Percentiles rank a stretch among this genome's conserved stretches.
These are phyloP conservation scores for Fusarium sp. DNA, from an alignment of 2,329 filamentous ascomycete genomes.

Conservation along the genomic window DNA sequence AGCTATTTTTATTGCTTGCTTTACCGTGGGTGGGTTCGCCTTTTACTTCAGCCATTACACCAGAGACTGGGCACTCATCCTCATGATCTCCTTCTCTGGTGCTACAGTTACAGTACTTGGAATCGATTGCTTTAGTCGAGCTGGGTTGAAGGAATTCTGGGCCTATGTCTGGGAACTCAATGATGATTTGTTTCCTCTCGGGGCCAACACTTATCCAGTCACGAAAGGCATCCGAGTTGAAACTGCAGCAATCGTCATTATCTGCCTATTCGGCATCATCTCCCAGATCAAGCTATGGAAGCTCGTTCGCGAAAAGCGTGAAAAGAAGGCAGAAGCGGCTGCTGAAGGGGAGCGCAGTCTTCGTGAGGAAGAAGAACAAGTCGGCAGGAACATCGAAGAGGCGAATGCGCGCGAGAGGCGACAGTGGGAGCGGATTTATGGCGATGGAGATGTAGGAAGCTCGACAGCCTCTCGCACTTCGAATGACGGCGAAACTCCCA, in stretches of 20 bases:
- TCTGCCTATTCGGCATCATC: conserved; percentile 79
- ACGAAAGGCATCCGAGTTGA: conserved; percentile 90
- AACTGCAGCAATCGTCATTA: conserved; percentile 79
- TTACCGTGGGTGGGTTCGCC: conserved; percentile 76
- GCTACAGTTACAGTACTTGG: conserved; percentile 83
- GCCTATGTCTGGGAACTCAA: conserved; percentile 90
- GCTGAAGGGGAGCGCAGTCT: conserved; percentile 65
- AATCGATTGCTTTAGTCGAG: conserved; percentile 88
- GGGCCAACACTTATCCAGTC: conserved; percentile 82
- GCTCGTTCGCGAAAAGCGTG: conserved; percentile 73
- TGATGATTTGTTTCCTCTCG: conserved; percentile 79
- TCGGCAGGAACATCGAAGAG: conserved; percentile 74
- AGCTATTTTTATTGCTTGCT: conserved; percentile 78
- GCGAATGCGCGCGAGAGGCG: conserved; percentile 70
- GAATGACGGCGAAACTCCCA: conserved; percentile 61
- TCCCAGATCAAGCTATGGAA: conserved; percentile 91
- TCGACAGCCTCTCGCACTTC: conserved; percentile 60
- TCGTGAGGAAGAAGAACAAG: conserved; percentile 74
- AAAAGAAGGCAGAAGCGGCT: conserved; percentile 62
- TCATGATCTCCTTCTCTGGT: conserved; percentile 81
- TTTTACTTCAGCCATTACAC: conserved; percentile 84
- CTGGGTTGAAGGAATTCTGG: conserved; percentile 98
- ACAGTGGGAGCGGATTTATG: conserved; percentile 84
- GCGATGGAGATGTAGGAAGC: conserved; percentile 62
- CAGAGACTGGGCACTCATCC: conserved; percentile 80